Conservation (phyloP, 148 eudicot genomes). For the Fagopyrum esculentum region DNA sequence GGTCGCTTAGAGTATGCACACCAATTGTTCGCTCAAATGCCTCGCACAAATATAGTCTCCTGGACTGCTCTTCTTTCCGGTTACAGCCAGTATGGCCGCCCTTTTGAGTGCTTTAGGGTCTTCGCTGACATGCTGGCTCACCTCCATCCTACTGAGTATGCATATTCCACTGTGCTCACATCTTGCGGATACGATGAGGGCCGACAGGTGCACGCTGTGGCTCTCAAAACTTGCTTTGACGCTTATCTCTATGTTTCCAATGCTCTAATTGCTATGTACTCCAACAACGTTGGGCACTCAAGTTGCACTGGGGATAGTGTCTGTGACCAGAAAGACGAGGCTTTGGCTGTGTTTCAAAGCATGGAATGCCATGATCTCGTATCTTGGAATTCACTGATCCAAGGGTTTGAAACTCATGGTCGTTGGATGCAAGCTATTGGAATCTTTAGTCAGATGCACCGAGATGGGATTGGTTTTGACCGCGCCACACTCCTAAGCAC, state of each 20-base stretch:
- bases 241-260: slow-evolving; percentile 36
- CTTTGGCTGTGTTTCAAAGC: slow-evolving; percentile 34
- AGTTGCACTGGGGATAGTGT: background rate
- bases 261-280: slow-evolving; percentile 46
- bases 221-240: slow-evolving; percentile 34
- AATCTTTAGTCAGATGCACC: slow-evolving; percentile 29
- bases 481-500: slow-evolving; percentile 41
- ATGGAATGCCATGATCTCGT: slow-evolving; percentile 32
- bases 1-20: slow-evolving; percentile 16
- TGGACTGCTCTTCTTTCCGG: slow-evolving; percentile 28
- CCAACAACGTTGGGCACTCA: slow-evolving; percentile 16
- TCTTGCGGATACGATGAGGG: slow-evolving; percentile 28
- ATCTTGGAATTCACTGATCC: slow-evolving; percentile 50
- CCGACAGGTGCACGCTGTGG: slow-evolving; percentile 42
- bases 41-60: slow-evolving; percentile 10
- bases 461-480: slow-evolving; percentile 32
- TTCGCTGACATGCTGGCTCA: slow-evolving; percentile 30
- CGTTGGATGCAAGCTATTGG: slow-evolving; percentile 26
- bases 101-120: slow-evolving; percentile 24
- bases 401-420: slow-evolving; percentile 31
- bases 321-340: slow-evolving; percentile 21
- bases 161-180: slow-evolving; percentile 34
- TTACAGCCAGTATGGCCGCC: slow-evolving; percentile 19
- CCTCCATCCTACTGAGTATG: slow-evolving; percentile 37
- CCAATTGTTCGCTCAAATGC: slow-evolving; percentile 18